phyloP scores from a whole-genome alignment of 2,329 filamentous ascomycete genomes.

The Penicillium sp. region DNA sequence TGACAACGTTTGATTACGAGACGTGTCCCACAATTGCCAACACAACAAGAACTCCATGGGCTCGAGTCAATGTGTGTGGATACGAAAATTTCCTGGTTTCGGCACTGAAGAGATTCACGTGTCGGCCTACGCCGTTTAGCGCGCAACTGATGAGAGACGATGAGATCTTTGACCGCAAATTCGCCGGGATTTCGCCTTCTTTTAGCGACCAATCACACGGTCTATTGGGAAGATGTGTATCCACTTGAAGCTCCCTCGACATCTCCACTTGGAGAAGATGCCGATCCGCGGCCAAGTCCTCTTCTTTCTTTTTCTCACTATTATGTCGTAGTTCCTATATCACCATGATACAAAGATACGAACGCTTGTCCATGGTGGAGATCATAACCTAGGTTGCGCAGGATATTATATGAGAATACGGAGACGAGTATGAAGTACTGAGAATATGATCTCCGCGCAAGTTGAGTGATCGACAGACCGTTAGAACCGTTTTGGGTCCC shows the following conservation, averaged over 20 bases:
- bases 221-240: background rate
- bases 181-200: background rate
- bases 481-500: constrained; percentile 20
- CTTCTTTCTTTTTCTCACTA: background rate
- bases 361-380: background rate
- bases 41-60: background rate
- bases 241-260: background rate
- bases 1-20: background rate
- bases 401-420: constrained; percentile 9
- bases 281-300: background rate
- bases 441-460: constrained; percentile 3
- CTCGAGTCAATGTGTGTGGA: background rate
- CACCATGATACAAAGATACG: background rate
- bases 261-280: background rate
- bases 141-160: background rate
- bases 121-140: background rate
- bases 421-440: too few species aligned
- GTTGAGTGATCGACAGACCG: constrained; percentile 14
- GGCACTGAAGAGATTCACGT: constrained; percentile 9
- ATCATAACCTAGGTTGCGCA: constrained; percentile 1
- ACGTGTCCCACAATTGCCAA: background rate
- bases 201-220: background rate
- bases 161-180: background rate
- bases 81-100: constrained; percentile 1
- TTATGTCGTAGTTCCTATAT: background rate